Percentiles rank a stretch among this genome's conserved stretches.
phyloP scores from a whole-genome alignment of 371 early-diverging fungal species.

The Mortierella sp. region DNA sequence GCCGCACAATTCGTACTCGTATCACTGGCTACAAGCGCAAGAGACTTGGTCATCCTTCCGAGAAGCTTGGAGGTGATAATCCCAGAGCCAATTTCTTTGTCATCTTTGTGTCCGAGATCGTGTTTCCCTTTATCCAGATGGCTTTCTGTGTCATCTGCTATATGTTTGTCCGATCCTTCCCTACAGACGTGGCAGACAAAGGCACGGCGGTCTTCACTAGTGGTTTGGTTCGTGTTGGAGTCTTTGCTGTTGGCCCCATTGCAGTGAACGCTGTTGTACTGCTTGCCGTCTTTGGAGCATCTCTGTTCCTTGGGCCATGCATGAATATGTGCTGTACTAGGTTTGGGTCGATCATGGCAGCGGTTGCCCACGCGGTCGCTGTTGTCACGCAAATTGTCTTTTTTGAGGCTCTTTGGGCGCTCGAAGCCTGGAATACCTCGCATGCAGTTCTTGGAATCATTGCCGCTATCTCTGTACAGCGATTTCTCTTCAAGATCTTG shows the following conservation, averaged over 20 bases:
- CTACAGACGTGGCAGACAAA: conserved; percentile 37
- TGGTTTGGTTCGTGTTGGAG: conserved; percentile 71
- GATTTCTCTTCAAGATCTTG: conserved; percentile 76
- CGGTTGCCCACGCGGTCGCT: conserved; percentile 75
- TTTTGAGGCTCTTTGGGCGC: conserved; percentile 76
- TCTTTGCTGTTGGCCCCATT: conserved; percentile 80
- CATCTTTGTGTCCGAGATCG: conserved; percentile 81
- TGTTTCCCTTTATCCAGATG: conserved; percentile 79
- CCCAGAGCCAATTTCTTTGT: conserved; percentile 76
- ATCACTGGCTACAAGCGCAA: conserved; percentile 87
- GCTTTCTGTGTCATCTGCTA: conserved; percentile 72
- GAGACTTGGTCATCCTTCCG: conserved; percentile 70
- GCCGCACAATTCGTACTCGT: conserved; percentile 76
- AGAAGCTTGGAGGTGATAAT: conserved; percentile 67
- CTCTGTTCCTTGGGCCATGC: conserved; percentile 77
- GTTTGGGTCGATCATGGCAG: conserved; percentile 82
- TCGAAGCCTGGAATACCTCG: conserved; percentile 74
- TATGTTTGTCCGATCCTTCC: conserved; percentile 71
- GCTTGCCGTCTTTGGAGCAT: conserved; percentile 77
- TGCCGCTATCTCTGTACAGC: conserved; percentile 73
- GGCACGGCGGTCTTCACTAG: conserved; percentile 55
- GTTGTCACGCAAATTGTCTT: conserved; percentile 70
- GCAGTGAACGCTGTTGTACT: conserved; percentile 79
- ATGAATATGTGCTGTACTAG: conserved; percentile 70
- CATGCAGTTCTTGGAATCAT: conserved; percentile 78